A percentile compares a stretch with the other conserved stretches of the same genome.
Evolutionary conservation across 495 filamentous ascomycete genomes (phyloP).

Genomic region (Neurospora sp.): DNA sequence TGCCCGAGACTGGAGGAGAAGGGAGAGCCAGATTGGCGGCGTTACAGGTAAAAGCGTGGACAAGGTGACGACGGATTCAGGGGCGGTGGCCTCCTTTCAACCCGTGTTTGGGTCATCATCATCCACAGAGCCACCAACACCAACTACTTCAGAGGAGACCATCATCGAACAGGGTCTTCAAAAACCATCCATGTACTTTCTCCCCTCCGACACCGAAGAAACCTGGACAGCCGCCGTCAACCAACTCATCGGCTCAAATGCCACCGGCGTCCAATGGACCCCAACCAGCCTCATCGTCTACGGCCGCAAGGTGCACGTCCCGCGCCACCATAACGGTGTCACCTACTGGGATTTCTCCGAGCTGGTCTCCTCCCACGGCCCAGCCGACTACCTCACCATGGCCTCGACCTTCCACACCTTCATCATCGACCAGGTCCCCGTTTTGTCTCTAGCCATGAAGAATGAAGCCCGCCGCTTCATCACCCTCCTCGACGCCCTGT

Average conservation of each 20-base stretch:
- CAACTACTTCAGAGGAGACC: background rate
- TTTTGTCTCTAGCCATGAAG: constrained; percentile 48
- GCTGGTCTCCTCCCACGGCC: constrained; percentile 50
- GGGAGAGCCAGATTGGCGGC: constrained; percentile 25
- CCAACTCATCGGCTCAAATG: background rate
- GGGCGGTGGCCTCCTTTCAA: background rate
- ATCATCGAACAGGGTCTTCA: background rate
- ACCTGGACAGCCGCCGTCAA: constrained; percentile 3
- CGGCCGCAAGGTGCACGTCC: constrained; percentile 45
- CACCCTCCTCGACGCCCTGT: constrained; percentile 60
- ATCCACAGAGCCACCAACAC: background rate
- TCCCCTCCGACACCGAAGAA: constrained; percentile 14
- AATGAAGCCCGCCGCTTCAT: constrained; percentile 66
- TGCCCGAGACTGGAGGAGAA: constrained; percentile 52
- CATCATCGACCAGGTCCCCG: constrained; percentile 50
- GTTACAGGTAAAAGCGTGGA: background rate
- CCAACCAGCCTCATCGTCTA: constrained; percentile 45
- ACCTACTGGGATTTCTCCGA: constrained; percentile 49
- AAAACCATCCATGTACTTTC: constrained; percentile 25
- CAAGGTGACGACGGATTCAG: constrained; percentile 1
- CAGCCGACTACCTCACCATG: constrained; percentile 64
- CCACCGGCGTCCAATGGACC: constrained; percentile 28
- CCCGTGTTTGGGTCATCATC: background rate
- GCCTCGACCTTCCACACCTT: constrained; percentile 61
- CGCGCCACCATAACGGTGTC: constrained; percentile 35